Evolutionary conservation across 495 filamentous ascomycete species (phyloP), one percentile per base, ranked within the genome.

Genomic region (Tuber calosporum): DNA sequence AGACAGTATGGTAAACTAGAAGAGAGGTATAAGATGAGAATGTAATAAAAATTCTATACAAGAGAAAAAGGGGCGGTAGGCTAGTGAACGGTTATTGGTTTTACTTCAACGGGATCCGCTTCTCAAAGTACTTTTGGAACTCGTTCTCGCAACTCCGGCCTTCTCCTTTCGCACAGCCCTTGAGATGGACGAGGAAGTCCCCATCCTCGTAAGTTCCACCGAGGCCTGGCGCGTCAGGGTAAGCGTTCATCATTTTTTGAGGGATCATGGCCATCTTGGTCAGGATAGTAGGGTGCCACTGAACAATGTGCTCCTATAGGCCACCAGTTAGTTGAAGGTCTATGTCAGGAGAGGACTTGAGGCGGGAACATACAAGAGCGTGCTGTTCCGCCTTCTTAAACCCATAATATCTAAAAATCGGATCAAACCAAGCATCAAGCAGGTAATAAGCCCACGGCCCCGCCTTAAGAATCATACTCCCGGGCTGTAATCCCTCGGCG

Each of bases 241-340:
- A 97, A 5, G 93, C 85, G 82, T 96, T 96, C 79, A 99, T 83
- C 48, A 86, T 84, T 30, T 89, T 87, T 83, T 98, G 94, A 4
- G 93, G 93, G 30, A 99, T 84, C 19, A 99, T 84, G 1, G 91
- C 93, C 71, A 97, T 83, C 78, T 92, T 92, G 34, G 93, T 91
- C 30, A 99, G 87, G 70, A 98, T 92, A 0, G 95, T 99, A n/a
- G 95, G 93, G 82, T 99, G 96, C 96, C 96, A 99, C 86, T 97
- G 95, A 42, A 94, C 88, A 73, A 97, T 92, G 79, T 94, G 92
- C 83, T 94, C 92, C 91, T 94, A 76, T 48, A 22, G 13, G 26
- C 9, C 13, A 22, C 13, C 7, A 8, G 53, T 79, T 39, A 79
- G 74, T 42, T 66, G 53, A 74, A 41, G n/a, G 42, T 22, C 22